Percentiles rank a stretch among this genome's conserved stretches.
These are phyloP conservation scores for Thielaviopsis ethacetica DNA, from an alignment of 2,329 filamentous ascomycete genomes.

Conservation along the genomic window DNA sequence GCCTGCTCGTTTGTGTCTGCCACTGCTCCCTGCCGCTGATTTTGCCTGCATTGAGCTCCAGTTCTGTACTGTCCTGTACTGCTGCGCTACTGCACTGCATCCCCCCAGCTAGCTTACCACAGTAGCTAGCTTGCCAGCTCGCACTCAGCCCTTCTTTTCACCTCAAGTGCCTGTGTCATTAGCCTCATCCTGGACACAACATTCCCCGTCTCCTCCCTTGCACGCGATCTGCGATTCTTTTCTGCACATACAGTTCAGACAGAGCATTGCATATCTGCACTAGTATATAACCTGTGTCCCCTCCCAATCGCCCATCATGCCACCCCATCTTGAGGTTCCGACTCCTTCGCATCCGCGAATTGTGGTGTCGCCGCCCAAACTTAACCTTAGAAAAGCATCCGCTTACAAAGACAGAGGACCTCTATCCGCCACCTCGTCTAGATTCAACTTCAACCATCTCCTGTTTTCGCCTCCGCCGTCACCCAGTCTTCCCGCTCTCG, in stretches of 20 bases:
- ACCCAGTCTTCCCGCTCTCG: slow-evolving; percentile 50
- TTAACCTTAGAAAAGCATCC: slow-evolving; percentile 42
- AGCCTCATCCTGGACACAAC: not conserved
- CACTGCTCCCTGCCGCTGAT: not conserved
- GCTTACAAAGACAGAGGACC: slow-evolving; percentile 41
- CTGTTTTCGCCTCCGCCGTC: slow-evolving; percentile 53
- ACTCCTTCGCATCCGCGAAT: slow-evolving; percentile 30
- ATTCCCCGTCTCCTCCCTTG: not conserved
- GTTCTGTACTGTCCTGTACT: not conserved
- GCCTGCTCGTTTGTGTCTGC: not conserved
- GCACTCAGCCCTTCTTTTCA: not conserved
- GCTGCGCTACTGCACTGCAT: not conserved
- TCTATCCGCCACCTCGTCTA: slow-evolving; percentile 42
- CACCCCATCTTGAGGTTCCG: slow-evolving; percentile 29
- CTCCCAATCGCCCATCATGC: slow-evolving; percentile 21
- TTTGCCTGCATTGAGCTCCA: not conserved
- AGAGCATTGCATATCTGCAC: not conserved
- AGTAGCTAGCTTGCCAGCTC: too few species aligned
- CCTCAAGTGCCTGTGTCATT: not conserved
- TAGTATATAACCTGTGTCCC: slow-evolving; percentile 1
- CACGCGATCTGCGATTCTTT: not conserved
- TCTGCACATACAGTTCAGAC: not conserved
- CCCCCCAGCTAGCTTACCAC: not conserved
- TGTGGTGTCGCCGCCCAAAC: slow-evolving; percentile 35
- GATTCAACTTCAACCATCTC: slow-evolving; percentile 51